Percentiles rank a stretch among this genome's conserved stretches.
Evolutionary conservation across 208 protist genomes (phyloP).

Genomic region (Trypanosoma brucei): DNA sequence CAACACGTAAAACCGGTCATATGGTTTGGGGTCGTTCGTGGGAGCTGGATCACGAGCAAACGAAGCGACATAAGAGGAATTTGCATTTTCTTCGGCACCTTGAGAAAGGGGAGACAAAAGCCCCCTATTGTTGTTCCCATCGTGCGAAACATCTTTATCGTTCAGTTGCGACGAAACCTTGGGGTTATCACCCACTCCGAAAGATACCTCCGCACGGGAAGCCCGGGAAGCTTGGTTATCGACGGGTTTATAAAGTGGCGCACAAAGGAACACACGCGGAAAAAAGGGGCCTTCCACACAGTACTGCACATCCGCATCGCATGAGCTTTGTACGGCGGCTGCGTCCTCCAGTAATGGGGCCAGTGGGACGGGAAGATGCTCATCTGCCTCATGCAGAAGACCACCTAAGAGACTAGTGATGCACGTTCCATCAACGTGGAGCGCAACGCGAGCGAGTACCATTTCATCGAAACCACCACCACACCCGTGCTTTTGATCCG

Average conservation of each 20-base stretch:
- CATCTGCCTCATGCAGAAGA: neutral
- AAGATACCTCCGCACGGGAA: too few relatives aligned
- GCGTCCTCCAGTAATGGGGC: conserved; percentile 30
- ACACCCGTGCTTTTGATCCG: neutral
- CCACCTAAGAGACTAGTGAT: conserved; percentile 44
- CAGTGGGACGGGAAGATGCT: conserved; percentile 9
- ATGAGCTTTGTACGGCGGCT: conserved; percentile 17
- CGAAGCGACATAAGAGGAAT: too few relatives aligned
- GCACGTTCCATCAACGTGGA: conserved; percentile 57
- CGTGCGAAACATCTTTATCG: too few relatives aligned
- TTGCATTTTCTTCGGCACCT: too few relatives aligned
- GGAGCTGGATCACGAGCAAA: neutral
- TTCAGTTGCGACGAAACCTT: too few relatives aligned
- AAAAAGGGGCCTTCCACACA: conserved; percentile 62
- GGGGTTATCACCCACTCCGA: neutral
- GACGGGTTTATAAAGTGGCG: neutral
- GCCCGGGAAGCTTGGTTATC: neutral
- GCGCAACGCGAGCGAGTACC: conserved; percentile 34
- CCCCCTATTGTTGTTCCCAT: too few relatives aligned
- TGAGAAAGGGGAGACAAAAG: too few relatives aligned
- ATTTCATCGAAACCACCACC: neutral
- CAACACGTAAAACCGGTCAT: conserved; percentile 46
- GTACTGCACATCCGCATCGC: conserved; percentile 39
- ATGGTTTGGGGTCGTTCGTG: neutral
- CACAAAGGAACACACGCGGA: conserved; percentile 68